These are phyloP conservation scores for Termitomyces sp. DNA, from an alignment of 768 basidiomycete genomes.

Conservation along the genomic window DNA sequence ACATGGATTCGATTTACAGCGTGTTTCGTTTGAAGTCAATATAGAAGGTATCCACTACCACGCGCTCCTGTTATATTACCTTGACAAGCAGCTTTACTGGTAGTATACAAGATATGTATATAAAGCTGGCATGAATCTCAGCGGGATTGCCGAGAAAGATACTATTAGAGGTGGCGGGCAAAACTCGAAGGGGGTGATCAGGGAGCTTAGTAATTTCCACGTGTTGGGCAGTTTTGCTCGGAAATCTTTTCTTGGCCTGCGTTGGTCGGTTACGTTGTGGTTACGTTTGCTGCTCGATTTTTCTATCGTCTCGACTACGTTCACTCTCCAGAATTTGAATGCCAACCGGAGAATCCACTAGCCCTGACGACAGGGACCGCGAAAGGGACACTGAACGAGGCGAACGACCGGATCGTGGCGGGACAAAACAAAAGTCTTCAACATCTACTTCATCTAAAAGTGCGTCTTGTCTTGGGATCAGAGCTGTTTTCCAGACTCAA, in stretches of 20 bases:
- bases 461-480: conserved; percentile 8
- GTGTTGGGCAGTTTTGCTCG: conserved; percentile 35
- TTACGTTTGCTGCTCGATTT: not conserved
- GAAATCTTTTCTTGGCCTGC: conserved; percentile 28
- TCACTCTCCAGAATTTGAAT: conserved; percentile 9
- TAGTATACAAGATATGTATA: not conserved
- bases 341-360: conserved; percentile 17
- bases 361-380: conserved; percentile 18
- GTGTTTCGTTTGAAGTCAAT: not conserved
- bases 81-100: not conserved
- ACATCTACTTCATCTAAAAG: conserved; percentile 17
- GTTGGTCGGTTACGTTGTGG: conserved; percentile 4
- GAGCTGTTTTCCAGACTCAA: not conserved
- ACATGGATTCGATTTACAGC: not conserved
- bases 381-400: conserved; percentile 18
- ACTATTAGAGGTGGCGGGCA: not conserved
- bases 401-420: conserved; percentile 16
- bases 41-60: not conserved
- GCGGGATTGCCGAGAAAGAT: not conserved
- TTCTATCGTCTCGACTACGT: not conserved
- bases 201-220: conserved; percentile 31
- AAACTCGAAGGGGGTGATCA: conserved; percentile 1
- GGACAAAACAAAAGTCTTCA: conserved; percentile 16
- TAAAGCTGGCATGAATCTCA: not conserved
- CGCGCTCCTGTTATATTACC: not conserved